Evolutionary conservation across 2,329 filamentous ascomycete genomes (phyloP).

Genomic region (Cladosporium sp.): DNA sequence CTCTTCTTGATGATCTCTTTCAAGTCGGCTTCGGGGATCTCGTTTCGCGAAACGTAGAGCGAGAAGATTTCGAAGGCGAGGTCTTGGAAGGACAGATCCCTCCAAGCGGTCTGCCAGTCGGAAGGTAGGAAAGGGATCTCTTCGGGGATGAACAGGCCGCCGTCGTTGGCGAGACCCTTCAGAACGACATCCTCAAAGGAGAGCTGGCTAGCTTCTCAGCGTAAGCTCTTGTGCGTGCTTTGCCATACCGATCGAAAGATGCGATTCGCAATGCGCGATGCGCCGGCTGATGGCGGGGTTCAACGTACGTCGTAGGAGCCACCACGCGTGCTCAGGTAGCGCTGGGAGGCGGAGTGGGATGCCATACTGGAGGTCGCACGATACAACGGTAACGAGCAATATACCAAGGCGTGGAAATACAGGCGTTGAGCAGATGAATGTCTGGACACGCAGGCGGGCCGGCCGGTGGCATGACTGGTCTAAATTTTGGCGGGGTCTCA

Average conservation of each 20-base stretch:
- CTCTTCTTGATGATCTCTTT: conserved; percentile 76
- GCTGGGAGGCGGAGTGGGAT: conserved; percentile 49
- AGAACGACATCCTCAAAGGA: conserved; percentile 89
- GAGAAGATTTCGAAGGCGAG: conserved; percentile 79
- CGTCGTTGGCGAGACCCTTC: conserved; percentile 79
- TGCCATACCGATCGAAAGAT: neutral
- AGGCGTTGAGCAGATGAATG: no score
- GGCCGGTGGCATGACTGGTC: neutral
- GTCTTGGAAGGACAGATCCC: conserved; percentile 70
- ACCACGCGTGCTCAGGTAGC: conserved; percentile 57
- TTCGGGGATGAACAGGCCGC: conserved; percentile 84
- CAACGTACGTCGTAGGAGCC: conserved; percentile 54
- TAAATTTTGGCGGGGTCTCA: neutral
- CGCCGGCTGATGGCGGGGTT: neutral
- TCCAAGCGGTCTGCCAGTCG: conserved; percentile 66
- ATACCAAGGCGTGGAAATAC: no score
- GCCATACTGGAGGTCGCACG: neutral
- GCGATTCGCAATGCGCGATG: neutral
- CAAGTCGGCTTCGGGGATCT: conserved; percentile 76
- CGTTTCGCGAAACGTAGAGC: conserved; percentile 75
- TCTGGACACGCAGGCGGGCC: no score
- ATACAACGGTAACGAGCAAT: neutral
- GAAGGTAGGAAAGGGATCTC: conserved; percentile 61
- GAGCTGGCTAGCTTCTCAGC: conserved; percentile 48
- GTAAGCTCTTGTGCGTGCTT: conserved; percentile 20